phyloP scores from a whole-genome alignment of 148 eudicot species.

The Pouteria glomerata region DNA sequence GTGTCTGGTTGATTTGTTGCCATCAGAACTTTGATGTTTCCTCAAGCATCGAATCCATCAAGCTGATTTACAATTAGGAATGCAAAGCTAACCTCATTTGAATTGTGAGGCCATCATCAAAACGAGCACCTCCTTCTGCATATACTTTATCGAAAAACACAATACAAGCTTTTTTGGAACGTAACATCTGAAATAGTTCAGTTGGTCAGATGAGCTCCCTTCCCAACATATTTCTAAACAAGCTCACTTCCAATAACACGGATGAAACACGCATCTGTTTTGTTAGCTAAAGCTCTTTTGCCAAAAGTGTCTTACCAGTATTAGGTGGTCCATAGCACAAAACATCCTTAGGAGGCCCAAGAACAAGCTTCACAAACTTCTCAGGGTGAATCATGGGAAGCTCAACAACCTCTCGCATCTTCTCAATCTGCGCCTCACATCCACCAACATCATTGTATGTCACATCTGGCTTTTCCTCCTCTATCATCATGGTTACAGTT shows the following conservation, averaged over 20 bases:
- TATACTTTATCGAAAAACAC: constrained; percentile 88
- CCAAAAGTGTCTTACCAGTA: constrained; percentile 90
- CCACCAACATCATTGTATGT: too few species aligned
- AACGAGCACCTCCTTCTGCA: constrained; percentile 89
- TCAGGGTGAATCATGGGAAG: constrained; percentile 99
- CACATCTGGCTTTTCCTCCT: too few species aligned
- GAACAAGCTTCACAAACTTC: constrained; percentile 92
- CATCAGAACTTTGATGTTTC: constrained; percentile 95
- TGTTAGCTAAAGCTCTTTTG: constrained; percentile 94
- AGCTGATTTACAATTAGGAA: constrained; percentile 97
- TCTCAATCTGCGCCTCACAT: constrained; percentile 97
- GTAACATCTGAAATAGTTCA: constrained; percentile 97
- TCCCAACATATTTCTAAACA: constrained; percentile 99
- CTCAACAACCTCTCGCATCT: constrained; percentile 99
- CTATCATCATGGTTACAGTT: constrained; percentile 98
- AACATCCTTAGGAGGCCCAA: constrained; percentile 98
- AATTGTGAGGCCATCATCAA: constrained; percentile 82
- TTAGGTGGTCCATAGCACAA: constrained; percentile 99
- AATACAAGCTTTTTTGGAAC: constrained; percentile 92
- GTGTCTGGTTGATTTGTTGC: constrained; percentile 94
- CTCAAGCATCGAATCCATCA: constrained; percentile 94
- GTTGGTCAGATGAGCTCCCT: constrained; percentile 99
- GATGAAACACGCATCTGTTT: constrained; percentile 99
- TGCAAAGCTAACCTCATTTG: constrained; percentile 86
- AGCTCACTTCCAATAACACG: too few species aligned